phyloP scores from a whole-genome alignment of 2,329 filamentous ascomycete species.

The Aspergillus thermomutatus region DNA sequence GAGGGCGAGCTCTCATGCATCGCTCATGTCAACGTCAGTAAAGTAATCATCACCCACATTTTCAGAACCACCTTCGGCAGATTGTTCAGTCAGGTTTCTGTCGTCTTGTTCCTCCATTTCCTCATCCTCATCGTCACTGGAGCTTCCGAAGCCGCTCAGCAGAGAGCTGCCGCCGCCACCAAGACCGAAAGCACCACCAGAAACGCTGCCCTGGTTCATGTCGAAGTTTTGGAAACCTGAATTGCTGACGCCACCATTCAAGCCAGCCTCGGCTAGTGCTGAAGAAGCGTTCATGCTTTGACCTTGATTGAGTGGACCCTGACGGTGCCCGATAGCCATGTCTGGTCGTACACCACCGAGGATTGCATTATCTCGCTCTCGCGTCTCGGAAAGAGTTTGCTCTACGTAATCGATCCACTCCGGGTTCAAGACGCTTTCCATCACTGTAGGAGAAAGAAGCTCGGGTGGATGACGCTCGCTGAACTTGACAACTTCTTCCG shows the following conservation, averaged over 20 bases:
- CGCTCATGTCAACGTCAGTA: slow-evolving; percentile 60
- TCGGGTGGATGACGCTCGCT: slow-evolving; percentile 91
- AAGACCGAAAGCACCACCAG: slow-evolving; percentile 69
- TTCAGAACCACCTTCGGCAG: slow-evolving; percentile 53
- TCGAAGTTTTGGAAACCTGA: slow-evolving; percentile 61
- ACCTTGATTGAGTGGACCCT: slow-evolving; percentile 59
- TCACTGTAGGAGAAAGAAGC: slow-evolving; percentile 74
- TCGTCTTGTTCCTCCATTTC: slow-evolving; percentile 72
- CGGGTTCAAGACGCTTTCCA: slow-evolving; percentile 83
- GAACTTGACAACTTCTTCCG: slow-evolving; percentile 98
- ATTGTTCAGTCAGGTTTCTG: slow-evolving; percentile 35
- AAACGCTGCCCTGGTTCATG: slow-evolving; percentile 62
- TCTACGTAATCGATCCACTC: slow-evolving; percentile 96
- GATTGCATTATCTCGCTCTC: slow-evolving; percentile 97
- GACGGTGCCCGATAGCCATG: slow-evolving; percentile 75
- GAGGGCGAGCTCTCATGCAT: slow-evolving; percentile 41
- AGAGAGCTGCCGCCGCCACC: slow-evolving; percentile 63
- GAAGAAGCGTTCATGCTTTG: slow-evolving; percentile 60
- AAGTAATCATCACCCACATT: slow-evolving; percentile 65
- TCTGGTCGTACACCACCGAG: slow-evolving; percentile 92
- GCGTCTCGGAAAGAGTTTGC: slow-evolving; percentile 84
- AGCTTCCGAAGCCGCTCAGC: slow-evolving; percentile 88
- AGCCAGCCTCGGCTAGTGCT: slow-evolving; percentile 74
- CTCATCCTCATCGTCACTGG: slow-evolving; percentile 93
- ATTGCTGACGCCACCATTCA: slow-evolving; percentile 61